Base-by-base conservation (phyloP, 805 yeast species). In the Ogataea salicorniae region DNA sequence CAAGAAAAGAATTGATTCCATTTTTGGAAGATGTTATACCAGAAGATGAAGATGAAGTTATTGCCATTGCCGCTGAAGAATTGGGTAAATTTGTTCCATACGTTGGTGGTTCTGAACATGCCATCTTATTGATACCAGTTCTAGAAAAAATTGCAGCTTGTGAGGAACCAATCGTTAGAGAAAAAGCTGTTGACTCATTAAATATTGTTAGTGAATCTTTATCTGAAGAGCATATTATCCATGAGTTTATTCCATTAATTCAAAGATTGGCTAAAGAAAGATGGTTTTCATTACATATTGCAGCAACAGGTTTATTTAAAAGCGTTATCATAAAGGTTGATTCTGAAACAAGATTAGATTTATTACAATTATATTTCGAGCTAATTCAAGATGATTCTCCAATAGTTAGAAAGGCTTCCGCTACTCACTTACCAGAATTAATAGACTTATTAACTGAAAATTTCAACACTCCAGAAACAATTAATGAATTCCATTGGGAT, bases 1-100 rank as follows among this genome's bases (percentile, higher is more conserved):
- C 98, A 11, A 76, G 96, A 50, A 77, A 77, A 41, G 99, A 94
- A 65, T 76, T 94, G 62, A 74, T 94, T 46, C 97, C 98, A 35
- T 94, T 92, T 61, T 75, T 94, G 52, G 88, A 84, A 56, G 91
- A 85, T 51, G 94, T 85, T 23, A 89, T 91, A 9, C 94, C 87
- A 55, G 99, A 94, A 59, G 99, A 95, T 65, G 99, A 94, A 69
- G 99, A 94, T 68, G 99, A 94, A 69, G 96, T 94, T 6, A 84
- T 92, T 68, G 88, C 97, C 1, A 92, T 90, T 18, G 76, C 95
- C 53, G 97, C 97, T 4, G 88, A 85, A 57, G 92, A 91, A 72
- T 71, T 94, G 57, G 96, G 95, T 42, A 79, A 80, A 48, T 92
- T 94, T 65, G 81, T 90, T 34, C 95, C 97, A 5, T 79, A 81